A percentile compares a stretch with the other conserved stretches of the same genome.
Conservation (phyloP, 1,139 yeast species). For the Blastobotrys serpentis region DNA sequence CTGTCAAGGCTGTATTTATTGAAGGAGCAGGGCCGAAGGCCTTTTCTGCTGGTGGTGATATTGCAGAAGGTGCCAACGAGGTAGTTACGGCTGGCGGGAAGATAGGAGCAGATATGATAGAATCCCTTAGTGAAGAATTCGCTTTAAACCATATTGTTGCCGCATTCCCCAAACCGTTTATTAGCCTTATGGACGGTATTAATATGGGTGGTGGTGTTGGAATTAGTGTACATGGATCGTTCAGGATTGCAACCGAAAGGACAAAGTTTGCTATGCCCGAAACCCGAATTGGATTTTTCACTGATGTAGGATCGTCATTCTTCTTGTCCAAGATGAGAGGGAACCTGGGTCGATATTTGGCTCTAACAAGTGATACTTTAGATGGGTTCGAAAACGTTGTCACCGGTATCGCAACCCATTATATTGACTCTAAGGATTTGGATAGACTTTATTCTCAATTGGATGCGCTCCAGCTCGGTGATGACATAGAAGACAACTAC, state of each 20-base stretch:
- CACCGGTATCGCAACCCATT: slow-evolving; percentile 7
- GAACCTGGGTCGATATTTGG: slow-evolving; percentile 8
- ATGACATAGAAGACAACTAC: background rate
- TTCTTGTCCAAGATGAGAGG: slow-evolving; percentile 4
- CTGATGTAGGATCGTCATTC: slow-evolving; percentile 11
- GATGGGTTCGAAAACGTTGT: slow-evolving; percentile 7
- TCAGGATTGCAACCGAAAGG: slow-evolving; percentile 12
- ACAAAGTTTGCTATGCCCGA: slow-evolving; percentile 12
- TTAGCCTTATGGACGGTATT: slow-evolving; percentile 10
- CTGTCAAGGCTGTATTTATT: slow-evolving; percentile 7
- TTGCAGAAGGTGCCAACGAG: slow-evolving; percentile 1
- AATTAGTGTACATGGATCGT: slow-evolving; percentile 6
- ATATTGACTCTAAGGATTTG: slow-evolving; percentile 5
- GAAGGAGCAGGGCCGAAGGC: slow-evolving; percentile 10
- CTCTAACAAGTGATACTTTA: slow-evolving; percentile 3
- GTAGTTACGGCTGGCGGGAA: background rate
- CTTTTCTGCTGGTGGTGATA: slow-evolving; percentile 12
- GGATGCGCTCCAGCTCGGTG: background rate
- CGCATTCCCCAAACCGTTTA: slow-evolving; percentile 3
- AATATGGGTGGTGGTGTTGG: slow-evolving; percentile 12
- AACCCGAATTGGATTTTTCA: slow-evolving; percentile 11
- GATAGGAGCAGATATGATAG: background rate
- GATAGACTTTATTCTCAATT: background rate
- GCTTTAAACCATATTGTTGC: slow-evolving; percentile 8
- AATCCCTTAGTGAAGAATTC: slow-evolving; percentile 1